Conservation (phyloP, 2,329 filamentous ascomycete genomes). For the Dactylella cylindrospora region DNA sequence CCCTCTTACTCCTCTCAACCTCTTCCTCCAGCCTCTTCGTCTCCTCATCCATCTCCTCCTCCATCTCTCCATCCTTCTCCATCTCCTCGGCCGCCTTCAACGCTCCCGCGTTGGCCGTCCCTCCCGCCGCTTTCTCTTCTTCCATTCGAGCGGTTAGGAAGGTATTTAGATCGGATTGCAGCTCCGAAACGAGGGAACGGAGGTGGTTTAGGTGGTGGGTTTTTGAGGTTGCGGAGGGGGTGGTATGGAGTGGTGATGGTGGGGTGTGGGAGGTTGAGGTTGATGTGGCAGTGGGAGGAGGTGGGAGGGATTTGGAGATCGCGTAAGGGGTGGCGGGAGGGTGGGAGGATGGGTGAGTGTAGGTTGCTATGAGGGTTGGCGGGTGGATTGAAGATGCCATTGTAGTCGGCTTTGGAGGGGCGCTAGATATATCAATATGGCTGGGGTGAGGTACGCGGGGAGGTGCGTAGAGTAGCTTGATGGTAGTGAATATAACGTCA, state of each 20-base stretch:
- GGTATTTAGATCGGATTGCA: conserved; percentile 26
- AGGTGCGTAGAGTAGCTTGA: no score
- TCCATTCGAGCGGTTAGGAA: conserved; percentile 32
- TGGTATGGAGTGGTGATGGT: conserved; percentile 18
- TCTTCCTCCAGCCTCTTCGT: conserved; percentile 35
- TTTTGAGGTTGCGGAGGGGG: conserved; percentile 10
- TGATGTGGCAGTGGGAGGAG: conserved; percentile 13
- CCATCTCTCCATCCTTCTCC: conserved; percentile 35
- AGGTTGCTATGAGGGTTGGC: conserved; percentile 20
- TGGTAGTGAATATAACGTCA: no score
- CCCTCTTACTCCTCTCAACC: conserved; percentile 21
- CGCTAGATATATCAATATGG: background rate
- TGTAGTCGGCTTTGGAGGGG: background rate
- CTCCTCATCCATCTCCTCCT: conserved; percentile 42
- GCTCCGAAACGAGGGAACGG: conserved; percentile 15
- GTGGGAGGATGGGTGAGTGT: conserved; percentile 21
- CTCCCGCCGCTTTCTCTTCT: conserved; percentile 13
- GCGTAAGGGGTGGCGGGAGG: conserved; percentile 33
- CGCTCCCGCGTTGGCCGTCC: background rate
- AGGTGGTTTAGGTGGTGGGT: conserved; percentile 20
- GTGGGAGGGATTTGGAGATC: conserved; percentile 26
- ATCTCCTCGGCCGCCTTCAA: conserved; percentile 29
- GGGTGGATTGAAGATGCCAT: conserved; percentile 28
- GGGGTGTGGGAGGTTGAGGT: conserved; percentile 9
- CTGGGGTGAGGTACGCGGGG: no score